Conservation (phyloP, 2,329 filamentous ascomycete species). For the Kalmusia sp. region DNA sequence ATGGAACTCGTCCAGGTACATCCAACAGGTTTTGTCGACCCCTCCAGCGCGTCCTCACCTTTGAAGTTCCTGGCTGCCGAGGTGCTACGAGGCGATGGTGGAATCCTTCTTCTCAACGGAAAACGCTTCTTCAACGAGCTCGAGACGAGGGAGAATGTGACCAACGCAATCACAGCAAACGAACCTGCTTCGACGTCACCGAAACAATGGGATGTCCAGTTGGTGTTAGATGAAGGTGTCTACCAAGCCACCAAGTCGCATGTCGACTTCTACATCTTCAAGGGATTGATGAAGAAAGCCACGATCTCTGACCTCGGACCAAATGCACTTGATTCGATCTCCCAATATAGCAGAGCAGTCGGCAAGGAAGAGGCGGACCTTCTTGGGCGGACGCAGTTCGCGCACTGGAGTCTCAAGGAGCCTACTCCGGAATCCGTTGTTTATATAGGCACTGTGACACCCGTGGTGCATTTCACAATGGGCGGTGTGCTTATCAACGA, state of each 20-base stretch:
- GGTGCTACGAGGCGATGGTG: slow-evolving; percentile 68
- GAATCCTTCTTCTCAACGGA: slow-evolving; percentile 61
- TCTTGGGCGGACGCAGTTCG: slow-evolving; percentile 61
- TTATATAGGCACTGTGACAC: slow-evolving; percentile 67
- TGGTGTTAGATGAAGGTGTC: slow-evolving; percentile 67
- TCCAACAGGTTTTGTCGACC: slow-evolving; percentile 69
- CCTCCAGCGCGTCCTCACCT: slow-evolving; percentile 50
- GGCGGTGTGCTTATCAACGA: slow-evolving; percentile 67
- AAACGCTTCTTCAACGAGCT: slow-evolving; percentile 69
- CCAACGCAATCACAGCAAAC: slow-evolving; percentile 58
- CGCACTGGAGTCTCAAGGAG: slow-evolving; percentile 61
- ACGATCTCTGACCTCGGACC: slow-evolving; percentile 59
- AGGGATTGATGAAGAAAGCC: slow-evolving; percentile 65
- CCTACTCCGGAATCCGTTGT: slow-evolving; percentile 60
- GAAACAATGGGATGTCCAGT: slow-evolving; percentile 64
- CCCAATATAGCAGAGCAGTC: slow-evolving; percentile 58
- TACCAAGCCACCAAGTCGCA: slow-evolving; percentile 62
- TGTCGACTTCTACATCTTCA: slow-evolving; percentile 69
- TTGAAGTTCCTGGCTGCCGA: slow-evolving; percentile 71
- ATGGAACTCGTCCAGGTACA: slow-evolving; percentile 67
- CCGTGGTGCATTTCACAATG: slow-evolving; percentile 72
- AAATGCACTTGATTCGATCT: slow-evolving; percentile 51
- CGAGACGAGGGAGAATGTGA: slow-evolving; percentile 65
- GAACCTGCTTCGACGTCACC: slow-evolving; percentile 27
- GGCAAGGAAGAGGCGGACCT: slow-evolving; percentile 50